phyloP scores from a whole-genome alignment of 1,284 basidiomycete species.

The Paramarasmius palmivorus region DNA sequence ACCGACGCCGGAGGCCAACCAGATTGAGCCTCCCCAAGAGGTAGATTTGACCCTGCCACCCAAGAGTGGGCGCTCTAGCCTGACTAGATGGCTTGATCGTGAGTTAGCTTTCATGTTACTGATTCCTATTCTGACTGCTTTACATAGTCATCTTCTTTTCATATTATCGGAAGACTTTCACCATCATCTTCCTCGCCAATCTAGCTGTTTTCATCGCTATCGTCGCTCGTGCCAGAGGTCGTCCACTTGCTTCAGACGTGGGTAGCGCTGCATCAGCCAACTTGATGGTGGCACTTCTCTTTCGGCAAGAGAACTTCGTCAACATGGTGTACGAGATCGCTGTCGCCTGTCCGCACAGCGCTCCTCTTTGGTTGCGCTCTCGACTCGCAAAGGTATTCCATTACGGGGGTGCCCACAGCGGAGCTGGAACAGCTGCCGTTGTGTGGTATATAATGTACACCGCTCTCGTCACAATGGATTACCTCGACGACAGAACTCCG shows the following conservation, averaged over 20 bases:
- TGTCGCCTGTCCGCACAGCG: conserved; percentile 28
- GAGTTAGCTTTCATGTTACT: conserved; percentile 1
- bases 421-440: conserved; percentile 35
- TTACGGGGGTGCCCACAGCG: conserved; percentile 33
- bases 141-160: conserved; percentile 30
- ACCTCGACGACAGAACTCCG: conserved; percentile 19
- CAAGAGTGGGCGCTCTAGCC: conserved; percentile 15
- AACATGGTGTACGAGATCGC: conserved; percentile 34
- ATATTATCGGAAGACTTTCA: too few species aligned
- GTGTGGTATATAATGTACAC: conserved; percentile 34
- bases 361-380: conserved; percentile 31
- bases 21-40: not conserved
- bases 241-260: conserved; percentile 26
- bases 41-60: conserved; percentile 8
- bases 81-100: conserved; percentile 18
- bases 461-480: conserved; percentile 29
- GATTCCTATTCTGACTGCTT: conserved; percentile 13
- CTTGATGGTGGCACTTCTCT: conserved; percentile 34
- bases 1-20: not conserved
- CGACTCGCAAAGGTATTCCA: conserved; percentile 33
- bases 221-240: conserved; percentile 20
- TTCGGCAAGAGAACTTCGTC: conserved; percentile 37
- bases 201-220: conserved; percentile 16
- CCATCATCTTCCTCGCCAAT: conserved; percentile 27
- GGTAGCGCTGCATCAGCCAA: conserved; percentile 35